phyloP scores from a whole-genome alignment of 2,329 filamentous ascomycete species.

The Pseudogymnoascus sp. region DNA sequence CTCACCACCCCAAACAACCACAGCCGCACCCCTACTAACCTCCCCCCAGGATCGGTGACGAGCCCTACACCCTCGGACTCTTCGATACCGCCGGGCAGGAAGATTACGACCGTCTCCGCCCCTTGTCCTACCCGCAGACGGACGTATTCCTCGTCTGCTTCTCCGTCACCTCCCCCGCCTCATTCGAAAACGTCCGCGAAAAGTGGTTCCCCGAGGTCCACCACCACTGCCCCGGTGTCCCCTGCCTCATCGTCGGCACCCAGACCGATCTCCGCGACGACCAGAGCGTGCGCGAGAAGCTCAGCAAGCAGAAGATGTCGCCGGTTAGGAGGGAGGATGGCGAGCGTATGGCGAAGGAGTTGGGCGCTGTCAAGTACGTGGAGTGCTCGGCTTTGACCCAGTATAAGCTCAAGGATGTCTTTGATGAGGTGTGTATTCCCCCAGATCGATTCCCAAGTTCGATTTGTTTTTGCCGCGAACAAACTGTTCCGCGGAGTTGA shows the following conservation, averaged over 20 bases:
- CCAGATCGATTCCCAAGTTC: no score
- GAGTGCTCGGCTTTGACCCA: slow-evolving; percentile 97
- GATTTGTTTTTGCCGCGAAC: no score
- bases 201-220: slow-evolving; percentile 99
- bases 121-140: slow-evolving; percentile 94
- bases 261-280: slow-evolving; percentile 96
- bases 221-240: slow-evolving; percentile 96
- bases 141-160: slow-evolving; percentile 99
- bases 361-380: slow-evolving; percentile 97
- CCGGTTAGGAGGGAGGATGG: slow-evolving; percentile 89
- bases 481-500: neutral
- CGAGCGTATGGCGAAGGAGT: slow-evolving; percentile 90
- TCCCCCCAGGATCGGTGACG: slow-evolving; percentile 80
- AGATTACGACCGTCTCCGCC: slow-evolving; percentile 96
- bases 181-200: slow-evolving; percentile 97
- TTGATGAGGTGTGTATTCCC: slow-evolving; percentile 72
- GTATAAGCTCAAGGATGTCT: slow-evolving; percentile 98
- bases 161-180: slow-evolving; percentile 92
- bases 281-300: slow-evolving; percentile 76
- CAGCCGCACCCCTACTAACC: slow-evolving; percentile 3
- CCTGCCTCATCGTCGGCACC: slow-evolving; percentile 94
- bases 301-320: slow-evolving; percentile 91
- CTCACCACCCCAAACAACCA: no score
- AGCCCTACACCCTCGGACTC: slow-evolving; percentile 92
- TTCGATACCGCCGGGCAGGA: slow-evolving; percentile 99